Evolutionary conservation across 768 basidiomycete genomes (phyloP).

Genomic region (Podaxis sp.): DNA sequence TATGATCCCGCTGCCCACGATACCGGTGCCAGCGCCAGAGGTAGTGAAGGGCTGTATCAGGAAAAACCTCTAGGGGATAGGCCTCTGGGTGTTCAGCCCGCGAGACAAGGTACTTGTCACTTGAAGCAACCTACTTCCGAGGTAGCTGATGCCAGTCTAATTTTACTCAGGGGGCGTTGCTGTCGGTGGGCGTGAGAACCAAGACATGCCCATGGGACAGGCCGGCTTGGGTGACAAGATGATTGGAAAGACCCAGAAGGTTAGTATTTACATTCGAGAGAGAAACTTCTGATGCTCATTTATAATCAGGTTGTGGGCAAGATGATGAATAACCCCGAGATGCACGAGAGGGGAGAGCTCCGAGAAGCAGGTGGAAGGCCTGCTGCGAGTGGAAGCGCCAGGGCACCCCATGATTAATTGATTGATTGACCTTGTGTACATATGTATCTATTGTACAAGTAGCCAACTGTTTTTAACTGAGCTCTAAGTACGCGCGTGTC

Average conservation of each 20-base stretch:
- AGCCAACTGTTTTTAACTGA: not conserved
- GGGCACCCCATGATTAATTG: conserved; percentile 19
- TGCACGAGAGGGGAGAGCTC: conserved; percentile 58
- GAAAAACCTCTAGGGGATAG: conserved; percentile 11
- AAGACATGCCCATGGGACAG: conserved; percentile 37
- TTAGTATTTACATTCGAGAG: conserved; percentile 18
- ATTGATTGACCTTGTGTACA: not conserved
- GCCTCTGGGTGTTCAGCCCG: conserved; percentile 11
- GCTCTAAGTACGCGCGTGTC: not conserved
- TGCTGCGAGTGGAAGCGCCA: conserved; percentile 38
- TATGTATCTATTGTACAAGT: not conserved
- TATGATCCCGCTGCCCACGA: not conserved
- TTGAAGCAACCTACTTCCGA: not conserved
- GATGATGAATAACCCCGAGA: conserved; percentile 41
- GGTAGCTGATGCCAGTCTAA: not conserved
- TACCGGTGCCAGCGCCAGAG: not conserved
- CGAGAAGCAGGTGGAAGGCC: conserved; percentile 48
- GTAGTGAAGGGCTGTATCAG: not conserved
- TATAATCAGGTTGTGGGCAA: conserved; percentile 41
- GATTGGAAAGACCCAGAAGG: conserved; percentile 60
- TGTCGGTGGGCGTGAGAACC: conserved; percentile 26
- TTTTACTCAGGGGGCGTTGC: conserved; percentile 32
- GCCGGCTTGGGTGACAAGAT: conserved; percentile 51
- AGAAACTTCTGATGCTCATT: not conserved
- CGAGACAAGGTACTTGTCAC: conserved; percentile 4